These are phyloP conservation scores for Carnegiea gigantea DNA, from an alignment of 179 eudicot genomes.

Conservation along the genomic window DNA sequence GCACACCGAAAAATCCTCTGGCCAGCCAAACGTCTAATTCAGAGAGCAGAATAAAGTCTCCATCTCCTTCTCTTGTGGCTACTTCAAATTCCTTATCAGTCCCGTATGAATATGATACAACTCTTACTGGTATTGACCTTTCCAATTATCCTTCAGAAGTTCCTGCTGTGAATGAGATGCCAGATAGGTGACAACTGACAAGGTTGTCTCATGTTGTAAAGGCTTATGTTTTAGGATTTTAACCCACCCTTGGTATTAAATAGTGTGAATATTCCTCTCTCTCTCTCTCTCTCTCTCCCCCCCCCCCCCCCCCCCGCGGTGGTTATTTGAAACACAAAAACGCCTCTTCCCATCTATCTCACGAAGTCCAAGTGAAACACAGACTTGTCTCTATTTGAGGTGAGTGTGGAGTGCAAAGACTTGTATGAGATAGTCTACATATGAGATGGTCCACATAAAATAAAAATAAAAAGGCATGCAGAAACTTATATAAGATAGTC, in stretches of 20 bases:
- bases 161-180: slow-evolving; percentile 50
- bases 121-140: slow-evolving; percentile 78
- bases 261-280: slow-evolving; percentile 27
- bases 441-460: too few relatives aligned
- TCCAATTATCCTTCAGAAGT: slow-evolving; percentile 54
- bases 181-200: slow-evolving; percentile 59
- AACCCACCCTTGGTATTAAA: slow-evolving; percentile 11
- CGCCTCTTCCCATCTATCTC: too few relatives aligned
- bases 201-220: slow-evolving; percentile 21
- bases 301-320: background rate
- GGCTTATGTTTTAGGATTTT: slow-evolving; percentile 10
- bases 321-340: too few relatives aligned
- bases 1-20: slow-evolving; percentile 42
- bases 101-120: slow-evolving; percentile 77
- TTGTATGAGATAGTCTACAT: too few relatives aligned
- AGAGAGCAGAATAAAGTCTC: slow-evolving; percentile 46
- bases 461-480: background rate
- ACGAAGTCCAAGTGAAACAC: too few relatives aligned
- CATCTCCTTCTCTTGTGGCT: slow-evolving; percentile 64
- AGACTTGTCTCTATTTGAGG: background rate
- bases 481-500: too few relatives aligned
- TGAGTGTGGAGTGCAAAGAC: too few relatives aligned
- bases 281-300: slow-evolving; percentile 19
- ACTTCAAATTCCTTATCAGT: slow-evolving; percentile 47
- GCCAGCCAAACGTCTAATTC: slow-evolving; percentile 32